Conservation (phyloP, 1,284 basidiomycete genomes). For the Trametes pubescens region DNA sequence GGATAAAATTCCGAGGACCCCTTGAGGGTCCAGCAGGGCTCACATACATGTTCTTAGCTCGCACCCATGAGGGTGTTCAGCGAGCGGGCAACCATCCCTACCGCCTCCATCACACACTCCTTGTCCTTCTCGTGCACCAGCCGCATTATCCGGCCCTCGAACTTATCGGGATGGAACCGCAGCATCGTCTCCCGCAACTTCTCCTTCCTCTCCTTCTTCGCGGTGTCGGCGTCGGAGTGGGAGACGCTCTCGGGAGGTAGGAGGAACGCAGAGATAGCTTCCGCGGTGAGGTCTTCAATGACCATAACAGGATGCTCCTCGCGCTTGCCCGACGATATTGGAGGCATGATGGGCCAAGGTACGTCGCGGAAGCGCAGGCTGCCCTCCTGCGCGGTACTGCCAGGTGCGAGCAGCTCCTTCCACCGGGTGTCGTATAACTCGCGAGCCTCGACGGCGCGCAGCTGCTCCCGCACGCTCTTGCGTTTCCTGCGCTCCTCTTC, state of each 20-base stretch:
- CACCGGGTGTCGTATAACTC: conserved; percentile 67
- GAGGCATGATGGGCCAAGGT: conserved; percentile 77
- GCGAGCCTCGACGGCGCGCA: conserved; percentile 53
- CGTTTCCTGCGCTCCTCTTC: conserved; percentile 57
- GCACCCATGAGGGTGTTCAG: conserved; percentile 38
- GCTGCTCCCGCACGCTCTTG: conserved; percentile 54
- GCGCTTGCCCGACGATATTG: conserved; percentile 19
- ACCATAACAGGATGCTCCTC: conserved; percentile 37
- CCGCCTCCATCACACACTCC: conserved; percentile 76
- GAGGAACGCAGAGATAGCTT: conserved; percentile 71
- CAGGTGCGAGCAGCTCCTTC: conserved; percentile 55
- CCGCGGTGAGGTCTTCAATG: conserved; percentile 62
- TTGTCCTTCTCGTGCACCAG: conserved; percentile 68
- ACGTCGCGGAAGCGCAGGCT: conserved; percentile 63
- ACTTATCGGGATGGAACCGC: conserved; percentile 88
- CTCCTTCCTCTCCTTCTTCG: conserved; percentile 57
- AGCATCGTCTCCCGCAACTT: conserved; percentile 76
- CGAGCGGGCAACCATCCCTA: conserved; percentile 65
- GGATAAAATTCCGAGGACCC: too few relatives aligned
- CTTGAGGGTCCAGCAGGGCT: too few relatives aligned
- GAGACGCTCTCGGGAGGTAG: conserved; percentile 41
- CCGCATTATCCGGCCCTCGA: conserved; percentile 75
- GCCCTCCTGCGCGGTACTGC: conserved; percentile 25
- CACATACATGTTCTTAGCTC: neutral
- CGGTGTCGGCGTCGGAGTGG: conserved; percentile 30